Base-by-base conservation (phyloP, 164 flowering plant species). In the Protea cynaroides region DNA sequence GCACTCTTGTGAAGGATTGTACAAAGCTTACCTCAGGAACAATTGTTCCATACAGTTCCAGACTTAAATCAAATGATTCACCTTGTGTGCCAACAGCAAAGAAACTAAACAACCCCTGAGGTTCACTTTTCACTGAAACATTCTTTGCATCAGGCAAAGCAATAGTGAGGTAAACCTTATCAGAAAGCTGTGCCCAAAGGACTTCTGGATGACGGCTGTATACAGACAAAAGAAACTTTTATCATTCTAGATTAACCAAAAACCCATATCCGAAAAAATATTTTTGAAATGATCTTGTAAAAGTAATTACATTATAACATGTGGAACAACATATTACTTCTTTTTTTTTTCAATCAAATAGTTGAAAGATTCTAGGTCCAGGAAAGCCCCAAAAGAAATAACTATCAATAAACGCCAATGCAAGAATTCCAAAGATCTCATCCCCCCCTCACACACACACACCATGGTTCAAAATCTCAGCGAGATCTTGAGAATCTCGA, bases 131-230 rank as follows among this genome's bases (percentile, higher is more conserved):
- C 43, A 91, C 83, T 3, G 79, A 74, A 23, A 91, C 78, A 65
- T 91, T 81, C 64, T 78, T 87, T 9, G 96, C 93, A 76, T 94
- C 97, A 3, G 95, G 93, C 52, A 94, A 68, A 36, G 93, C 81
- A 14, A 94, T 66, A 15, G 99, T 89, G 40, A 94, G 75, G 76
- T 85, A 89, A 7, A 94, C 77, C 78, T 80, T 89, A 53, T 89
- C 92, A n/a, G 92, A 82, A 21, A 96, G 83, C 71, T 94, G 96
- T 25, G 99, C 99, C 99, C 98, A 93, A 25, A 86, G 82, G 69
- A 94, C 94, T 71, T 84, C 92, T 18, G 98, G 96, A 40, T 85
- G 82, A 29, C 87, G 86, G 76, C 92, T 84, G 83, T 25, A 74
- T 24, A 50, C 67, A 75, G 8, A 61, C 23, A 17, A 57, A 0